Evolutionary conservation across 2,329 filamentous ascomycete species (phyloP), one percentile per base, ranked within the genome.

Genomic region (Penicillium decumbens): DNA sequence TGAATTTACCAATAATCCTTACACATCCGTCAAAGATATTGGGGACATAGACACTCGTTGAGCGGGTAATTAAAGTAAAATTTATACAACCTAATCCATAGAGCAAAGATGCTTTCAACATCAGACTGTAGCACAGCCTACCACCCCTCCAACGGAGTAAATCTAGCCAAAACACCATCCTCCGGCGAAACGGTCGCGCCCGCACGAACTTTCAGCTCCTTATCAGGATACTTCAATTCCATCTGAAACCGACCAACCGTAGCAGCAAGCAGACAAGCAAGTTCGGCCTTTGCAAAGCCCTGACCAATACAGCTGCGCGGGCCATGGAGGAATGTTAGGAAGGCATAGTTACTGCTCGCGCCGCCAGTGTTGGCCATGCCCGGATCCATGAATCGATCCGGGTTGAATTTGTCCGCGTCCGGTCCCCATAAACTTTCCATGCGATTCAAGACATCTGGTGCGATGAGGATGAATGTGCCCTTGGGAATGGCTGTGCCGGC

Each of bases 241-340:
- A 83, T 79, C 61, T 80, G 72, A 58, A 95, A 95, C 32, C 81
- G 77, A 1, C 89, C 89, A 3, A 92, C 79, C 77, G 87, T 83
- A 7, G 81, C 79, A 20, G 89, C 90, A 41, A 96, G 65, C 54
- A 96, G 72, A 64, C 87, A 92, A 7, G 88, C 89, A 69, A 95
- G 88, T 75, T 96, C 92, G 0, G 85, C 82, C 65, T 83, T 85
- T 0, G 91, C 87, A 71, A 95, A 95, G 2, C 77, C 77, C 68
- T 84, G 80, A 0, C 90, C 91, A 59, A 95, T 95, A 65, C 91
- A 95, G 63, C 85, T 87, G 45, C 90, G 76, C 1, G 90, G 89
- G 0, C 91, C 91, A 65, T 95, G 89, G 50, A 95, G 68, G 71
- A 95, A 95, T 0, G 88, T 92, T 70, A 92, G 66, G 61, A 87